Conservation (phyloP, 176 grass and related monocot genomes). For the Chrysopogon serrulatus region DNA sequence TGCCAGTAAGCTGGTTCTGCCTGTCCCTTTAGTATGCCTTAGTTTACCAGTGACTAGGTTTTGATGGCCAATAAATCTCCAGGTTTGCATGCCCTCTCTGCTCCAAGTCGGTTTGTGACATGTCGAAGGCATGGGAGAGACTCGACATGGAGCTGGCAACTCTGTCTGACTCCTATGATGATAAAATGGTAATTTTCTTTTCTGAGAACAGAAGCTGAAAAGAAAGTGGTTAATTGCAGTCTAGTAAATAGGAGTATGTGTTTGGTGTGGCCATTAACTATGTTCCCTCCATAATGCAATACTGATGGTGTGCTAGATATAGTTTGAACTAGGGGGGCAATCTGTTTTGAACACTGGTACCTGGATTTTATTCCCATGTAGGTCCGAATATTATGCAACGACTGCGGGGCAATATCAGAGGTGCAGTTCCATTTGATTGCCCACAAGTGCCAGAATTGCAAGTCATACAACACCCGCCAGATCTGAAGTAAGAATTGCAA, state of each 20-base stretch:
- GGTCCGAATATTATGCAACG: conserved; percentile 89
- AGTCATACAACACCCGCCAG: conserved; percentile 91
- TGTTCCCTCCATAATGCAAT: not conserved
- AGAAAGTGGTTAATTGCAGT: not conserved
- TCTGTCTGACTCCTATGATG: conserved; percentile 50
- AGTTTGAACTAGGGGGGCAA: not conserved
- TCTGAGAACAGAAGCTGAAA: not conserved
- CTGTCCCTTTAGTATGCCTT: not conserved
- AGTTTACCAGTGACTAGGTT: not conserved
- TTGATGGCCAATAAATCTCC: not conserved
- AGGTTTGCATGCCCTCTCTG: conserved; percentile 92
- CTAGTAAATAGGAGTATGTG: not conserved
- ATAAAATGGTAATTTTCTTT: conserved; percentile 56
- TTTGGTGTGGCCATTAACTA: not conserved
- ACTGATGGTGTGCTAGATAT: not conserved
- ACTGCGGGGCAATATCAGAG: conserved; percentile 56
- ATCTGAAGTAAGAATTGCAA: conserved; percentile 67
- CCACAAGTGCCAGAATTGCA: conserved; percentile 87
- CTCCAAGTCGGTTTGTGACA: conserved; percentile 96
- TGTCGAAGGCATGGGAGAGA: conserved; percentile 94
- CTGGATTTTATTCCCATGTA: conserved; percentile 13
- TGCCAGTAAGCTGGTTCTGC: conserved; percentile 54
- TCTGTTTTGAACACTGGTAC: not conserved
- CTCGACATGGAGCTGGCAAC: conserved; percentile 74
- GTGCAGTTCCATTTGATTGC: conserved; percentile 81